phyloP scores from a whole-genome alignment of 2,329 filamentous ascomycete genomes.

The Neofusicoccum parvum region DNA sequence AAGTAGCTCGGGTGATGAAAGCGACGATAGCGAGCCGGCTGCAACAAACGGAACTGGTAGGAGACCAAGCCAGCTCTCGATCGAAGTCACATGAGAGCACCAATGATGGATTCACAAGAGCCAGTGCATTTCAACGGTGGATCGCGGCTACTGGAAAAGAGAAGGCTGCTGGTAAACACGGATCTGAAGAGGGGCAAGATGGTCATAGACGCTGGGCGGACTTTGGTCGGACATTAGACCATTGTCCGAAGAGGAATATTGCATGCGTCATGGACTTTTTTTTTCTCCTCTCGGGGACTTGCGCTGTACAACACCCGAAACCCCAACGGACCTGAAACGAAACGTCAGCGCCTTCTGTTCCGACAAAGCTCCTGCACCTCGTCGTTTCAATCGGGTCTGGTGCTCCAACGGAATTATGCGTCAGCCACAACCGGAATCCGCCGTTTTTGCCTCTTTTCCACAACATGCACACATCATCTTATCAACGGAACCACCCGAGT shows the following conservation, averaged over 20 bases:
- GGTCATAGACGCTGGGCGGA: neutral
- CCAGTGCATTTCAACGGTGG: no score
- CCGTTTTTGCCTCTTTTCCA: neutral
- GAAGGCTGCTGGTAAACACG: no score
- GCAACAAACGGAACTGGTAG: neutral
- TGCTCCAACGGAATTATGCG: no score
- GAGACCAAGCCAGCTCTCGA: slow-evolving; percentile 4
- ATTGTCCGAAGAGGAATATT: slow-evolving; percentile 1
- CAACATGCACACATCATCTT: neutral
- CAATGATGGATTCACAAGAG: no score
- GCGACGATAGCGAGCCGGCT: neutral
- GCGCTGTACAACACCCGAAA: neutral
- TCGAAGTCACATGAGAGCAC: neutral
- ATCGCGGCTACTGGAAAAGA: no score
- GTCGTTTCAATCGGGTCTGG: no score
- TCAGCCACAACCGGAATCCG: no score
- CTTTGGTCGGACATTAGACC: neutral
- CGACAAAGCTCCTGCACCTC: no score
- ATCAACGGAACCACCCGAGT: no score
- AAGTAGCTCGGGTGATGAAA: slow-evolving; percentile 26
- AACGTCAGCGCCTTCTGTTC: neutral
- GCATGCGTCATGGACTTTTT: slow-evolving; percentile 10
- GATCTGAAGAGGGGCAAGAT: neutral
- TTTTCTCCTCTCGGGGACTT: neutral
- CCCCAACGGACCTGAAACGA: neutral